Evolutionary conservation across 2,329 filamentous ascomycete genomes (phyloP), one percentile per base, ranked within the genome.

Genomic region (Penicillium sp.): DNA sequence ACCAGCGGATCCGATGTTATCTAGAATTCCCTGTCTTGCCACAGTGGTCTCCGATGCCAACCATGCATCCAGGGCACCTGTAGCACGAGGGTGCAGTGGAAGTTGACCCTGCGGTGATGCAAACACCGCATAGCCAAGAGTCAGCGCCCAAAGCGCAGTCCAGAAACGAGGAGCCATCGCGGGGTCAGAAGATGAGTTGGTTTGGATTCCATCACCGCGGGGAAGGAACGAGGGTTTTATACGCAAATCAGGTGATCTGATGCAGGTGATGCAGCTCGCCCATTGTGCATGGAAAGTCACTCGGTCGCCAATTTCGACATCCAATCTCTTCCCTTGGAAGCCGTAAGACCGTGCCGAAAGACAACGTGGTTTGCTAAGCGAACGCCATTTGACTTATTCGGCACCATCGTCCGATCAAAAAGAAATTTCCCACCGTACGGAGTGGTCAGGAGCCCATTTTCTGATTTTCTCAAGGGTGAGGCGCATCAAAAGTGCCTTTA

Each of bases 1-100:
- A 12, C 80, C 79, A 62, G 71, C 62, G 0, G 78, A 63, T 11
- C 80, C 80, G 41, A 81, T 79, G 55, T 82, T 83, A 58, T 76
- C 72, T 31, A 81, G 64, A 14, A 78, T 72, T 22, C 77, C 76
- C 55, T 79, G 70, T 19, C 80, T 67, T 7, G 80, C 75, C 50
- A 79, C 66, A 0, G 66, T 58, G 16, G 70, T 73, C 57, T 82
- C 75, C 1, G 65, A 61, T 7, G 70, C 49, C 27, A 64, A 19
- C 61, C 60, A 63, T 35, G 55, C 49, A 38, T 61, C 58, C 40
- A 66, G 36, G 36, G 48, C 54, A 13, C 41, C 40, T 4, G 55
- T 56, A 30, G 56, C 58, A 34, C 57, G 60, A 40, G 55, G 39
- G 3, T 35, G 52, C 11, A 63, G 30, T 16, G 29, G n/a, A 14